Conservation (phyloP, 306 rosid species). For the Quercus berberidifolia region DNA sequence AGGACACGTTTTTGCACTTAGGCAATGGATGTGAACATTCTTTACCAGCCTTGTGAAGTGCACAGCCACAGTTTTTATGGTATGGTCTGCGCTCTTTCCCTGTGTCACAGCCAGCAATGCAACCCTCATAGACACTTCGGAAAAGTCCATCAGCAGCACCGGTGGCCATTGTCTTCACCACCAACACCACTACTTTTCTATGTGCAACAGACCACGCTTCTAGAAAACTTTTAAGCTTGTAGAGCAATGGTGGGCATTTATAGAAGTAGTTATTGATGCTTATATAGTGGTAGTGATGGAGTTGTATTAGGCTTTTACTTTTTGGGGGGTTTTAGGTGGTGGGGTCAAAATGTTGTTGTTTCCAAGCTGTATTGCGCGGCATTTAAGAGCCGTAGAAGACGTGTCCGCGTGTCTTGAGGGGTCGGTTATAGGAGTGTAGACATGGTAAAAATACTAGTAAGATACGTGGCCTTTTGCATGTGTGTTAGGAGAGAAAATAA, state of each 20-base stretch:
- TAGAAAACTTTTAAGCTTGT: background rate
- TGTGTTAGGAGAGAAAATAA: slow-evolving; percentile 13
- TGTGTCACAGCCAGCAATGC: background rate
- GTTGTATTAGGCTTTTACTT: too few species aligned
- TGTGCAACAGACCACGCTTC: background rate
- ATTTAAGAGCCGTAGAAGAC: slow-evolving; percentile 5
- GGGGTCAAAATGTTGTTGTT: slow-evolving; percentile 7
- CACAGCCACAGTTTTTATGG: background rate
- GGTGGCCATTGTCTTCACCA: background rate
- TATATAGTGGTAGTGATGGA: background rate
- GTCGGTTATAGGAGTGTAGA: background rate
- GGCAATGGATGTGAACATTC: background rate
- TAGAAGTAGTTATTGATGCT: background rate
- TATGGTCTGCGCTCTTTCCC: slow-evolving; percentile 1
- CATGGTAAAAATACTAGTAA: background rate
- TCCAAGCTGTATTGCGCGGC: slow-evolving; percentile 8
- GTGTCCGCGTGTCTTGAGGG: slow-evolving; percentile 21
- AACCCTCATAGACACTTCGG: slow-evolving; percentile 1
- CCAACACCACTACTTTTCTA: background rate
- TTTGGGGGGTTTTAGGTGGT: background rate
- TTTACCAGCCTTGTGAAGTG: background rate
- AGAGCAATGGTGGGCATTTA: background rate
- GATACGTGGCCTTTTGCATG: background rate
- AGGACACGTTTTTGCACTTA: slow-evolving; percentile 13
- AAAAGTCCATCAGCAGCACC: slow-evolving; percentile 26